These are phyloP conservation scores for Gigaspora rosea DNA, from an alignment of 192 early-diverging fungal genomes.

Conservation along the genomic window DNA sequence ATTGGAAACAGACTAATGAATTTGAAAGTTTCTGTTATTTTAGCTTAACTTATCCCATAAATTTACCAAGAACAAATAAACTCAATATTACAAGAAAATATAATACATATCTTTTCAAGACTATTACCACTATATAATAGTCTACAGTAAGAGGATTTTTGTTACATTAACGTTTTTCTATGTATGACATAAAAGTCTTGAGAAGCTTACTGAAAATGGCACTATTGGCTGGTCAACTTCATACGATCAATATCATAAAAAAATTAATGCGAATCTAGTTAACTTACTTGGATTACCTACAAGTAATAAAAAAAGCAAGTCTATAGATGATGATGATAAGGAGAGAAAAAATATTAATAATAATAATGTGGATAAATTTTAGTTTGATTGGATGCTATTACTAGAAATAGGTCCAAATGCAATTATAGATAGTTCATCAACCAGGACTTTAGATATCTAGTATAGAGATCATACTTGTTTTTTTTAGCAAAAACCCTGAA, in stretches of 20 bases:
- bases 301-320: not conserved
- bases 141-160: no score
- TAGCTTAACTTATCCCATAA: no score
- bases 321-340: not conserved
- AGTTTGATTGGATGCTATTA: not conserved
- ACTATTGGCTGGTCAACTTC: not conserved
- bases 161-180: no score
- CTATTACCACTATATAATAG: no score
- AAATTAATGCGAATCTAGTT: not conserved
- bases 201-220: slow-evolving; percentile 1
- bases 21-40: no score
- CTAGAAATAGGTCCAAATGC: not conserved
- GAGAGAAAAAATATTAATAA: not conserved
- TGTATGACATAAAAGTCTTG: not conserved
- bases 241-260: not conserved
- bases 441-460: no score
- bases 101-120: no score
- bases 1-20: no score
- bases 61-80: no score
- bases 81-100: no score
- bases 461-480: no score
- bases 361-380: not conserved
- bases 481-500: no score
- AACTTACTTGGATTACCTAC: not conserved
- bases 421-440: not conserved